Percentiles rank a stretch among this genome's conserved stretches.
phyloP scores from a whole-genome alignment of 1,139 yeast species.

The Groenewaldozyma sp. region DNA sequence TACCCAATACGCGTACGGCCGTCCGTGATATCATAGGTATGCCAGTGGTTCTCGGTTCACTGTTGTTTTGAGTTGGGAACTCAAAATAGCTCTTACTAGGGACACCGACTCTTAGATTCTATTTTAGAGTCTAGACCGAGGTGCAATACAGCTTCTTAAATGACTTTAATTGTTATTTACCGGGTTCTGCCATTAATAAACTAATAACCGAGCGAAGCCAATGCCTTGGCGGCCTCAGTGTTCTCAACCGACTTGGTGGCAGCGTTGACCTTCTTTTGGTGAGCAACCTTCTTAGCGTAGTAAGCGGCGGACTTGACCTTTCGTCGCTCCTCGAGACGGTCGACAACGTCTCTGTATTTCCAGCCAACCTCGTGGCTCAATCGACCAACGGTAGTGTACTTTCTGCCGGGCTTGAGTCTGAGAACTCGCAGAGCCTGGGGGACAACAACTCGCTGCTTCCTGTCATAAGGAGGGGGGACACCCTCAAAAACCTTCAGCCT shows the following conservation, averaged over 20 bases:
- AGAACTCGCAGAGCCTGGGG: slow-evolving; percentile 99
- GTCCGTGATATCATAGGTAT: no score
- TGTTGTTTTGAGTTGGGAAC: no score
- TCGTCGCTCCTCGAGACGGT: slow-evolving; percentile 98
- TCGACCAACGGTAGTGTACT: slow-evolving; percentile 97
- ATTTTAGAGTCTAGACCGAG: no score
- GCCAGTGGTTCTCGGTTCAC: no score
- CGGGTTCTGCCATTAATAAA: slow-evolving; percentile 1
- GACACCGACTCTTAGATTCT: no score
- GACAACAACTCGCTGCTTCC: slow-evolving; percentile 99
- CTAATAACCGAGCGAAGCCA: slow-evolving; percentile 76
- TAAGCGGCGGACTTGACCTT: slow-evolving; percentile 98
- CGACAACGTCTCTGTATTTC: slow-evolving; percentile 98
- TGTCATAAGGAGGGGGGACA: slow-evolving; percentile 99
- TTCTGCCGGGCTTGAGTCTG: slow-evolving; percentile 99
- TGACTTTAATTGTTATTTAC: no score
- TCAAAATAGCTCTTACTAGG: no score
- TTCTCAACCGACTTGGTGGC: slow-evolving; percentile 76
- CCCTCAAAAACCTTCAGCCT: slow-evolving; percentile 99
- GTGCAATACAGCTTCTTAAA: no score
- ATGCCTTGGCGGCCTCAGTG: slow-evolving; percentile 63
- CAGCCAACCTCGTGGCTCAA: slow-evolving; percentile 97
- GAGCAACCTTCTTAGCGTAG: slow-evolving; percentile 97
- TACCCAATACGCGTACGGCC: no score
- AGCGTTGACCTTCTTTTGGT: slow-evolving; percentile 80